A percentile compares a stretch with the other conserved stretches of the same genome.
Conservation (phyloP, 495 filamentous ascomycete species). For the Lophium mytilinum region DNA sequence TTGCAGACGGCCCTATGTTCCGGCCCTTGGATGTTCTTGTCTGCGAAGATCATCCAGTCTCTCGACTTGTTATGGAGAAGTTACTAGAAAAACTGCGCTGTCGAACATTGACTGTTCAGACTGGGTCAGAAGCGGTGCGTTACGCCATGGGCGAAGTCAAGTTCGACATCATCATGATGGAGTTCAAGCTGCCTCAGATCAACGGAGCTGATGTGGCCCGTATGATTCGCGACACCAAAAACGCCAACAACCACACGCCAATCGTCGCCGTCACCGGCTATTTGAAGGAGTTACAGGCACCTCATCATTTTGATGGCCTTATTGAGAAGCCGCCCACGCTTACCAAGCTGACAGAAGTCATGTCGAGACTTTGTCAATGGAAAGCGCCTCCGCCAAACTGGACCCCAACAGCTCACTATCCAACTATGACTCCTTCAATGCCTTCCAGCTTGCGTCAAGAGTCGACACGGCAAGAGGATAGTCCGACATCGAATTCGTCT, state of each 20-base stretch:
- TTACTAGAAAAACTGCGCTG: constrained; percentile 90
- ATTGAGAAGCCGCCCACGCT: constrained; percentile 93
- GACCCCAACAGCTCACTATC: constrained; percentile 37
- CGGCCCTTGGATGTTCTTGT: constrained; percentile 89
- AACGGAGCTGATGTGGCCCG: constrained; percentile 91
- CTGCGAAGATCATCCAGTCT: constrained; percentile 98
- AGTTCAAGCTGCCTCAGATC: constrained; percentile 88
- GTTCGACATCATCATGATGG: constrained; percentile 96
- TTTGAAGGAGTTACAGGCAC: constrained; percentile 86
- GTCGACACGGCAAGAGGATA: constrained; percentile 58
- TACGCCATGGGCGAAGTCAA: constrained; percentile 88
- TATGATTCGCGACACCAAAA: constrained; percentile 94
- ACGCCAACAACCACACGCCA: constrained; percentile 86
- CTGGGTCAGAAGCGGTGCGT: constrained; percentile 81
- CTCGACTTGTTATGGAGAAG: constrained; percentile 92
- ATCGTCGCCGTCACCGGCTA: constrained; percentile 98
- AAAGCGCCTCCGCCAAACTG: constrained; percentile 56
- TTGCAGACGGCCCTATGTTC: constrained; percentile 76
- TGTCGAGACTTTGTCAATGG: constrained; percentile 85
- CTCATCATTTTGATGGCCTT: constrained; percentile 87
- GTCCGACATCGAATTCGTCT: constrained; percentile 75
- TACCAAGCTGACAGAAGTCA: constrained; percentile 75
- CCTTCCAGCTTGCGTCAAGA: constrained; percentile 55
- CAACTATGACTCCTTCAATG: constrained; percentile 53
- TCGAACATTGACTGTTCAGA: constrained; percentile 83